Percentiles rank a stretch among this genome's conserved stretches.
phyloP scores from a whole-genome alignment of 176 grass and related monocot genomes.

The Avena sativa region DNA sequence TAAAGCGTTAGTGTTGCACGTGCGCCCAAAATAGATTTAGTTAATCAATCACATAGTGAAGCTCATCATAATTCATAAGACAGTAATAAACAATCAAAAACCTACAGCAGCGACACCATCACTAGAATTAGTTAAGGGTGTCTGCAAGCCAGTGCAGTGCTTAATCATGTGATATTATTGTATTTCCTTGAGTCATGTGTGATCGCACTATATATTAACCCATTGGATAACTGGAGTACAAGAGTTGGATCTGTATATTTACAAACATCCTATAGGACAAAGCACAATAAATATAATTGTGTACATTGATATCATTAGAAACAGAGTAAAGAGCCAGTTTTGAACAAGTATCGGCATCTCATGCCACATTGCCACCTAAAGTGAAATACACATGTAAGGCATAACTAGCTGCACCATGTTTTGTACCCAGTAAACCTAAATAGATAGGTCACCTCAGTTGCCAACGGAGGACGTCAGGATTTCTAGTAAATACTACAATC shows the following conservation, averaged over 20 bases:
- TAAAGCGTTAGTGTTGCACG: conserved; percentile 17
- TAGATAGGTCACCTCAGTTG: neutral
- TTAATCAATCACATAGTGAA: conserved; percentile 10
- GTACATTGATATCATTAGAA: neutral
- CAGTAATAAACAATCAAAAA: neutral
- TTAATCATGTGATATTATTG: conserved; percentile 12
- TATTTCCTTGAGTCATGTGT: conserved; percentile 13
- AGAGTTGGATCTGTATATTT: conserved; percentile 12
- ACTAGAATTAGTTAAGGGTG: conserved; percentile 29
- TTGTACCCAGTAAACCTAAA: conserved; percentile 16
- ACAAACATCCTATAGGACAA: conserved; percentile 3
- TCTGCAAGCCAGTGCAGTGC: neutral
- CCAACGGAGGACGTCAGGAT: conserved; percentile 18
- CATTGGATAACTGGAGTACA: conserved; percentile 5
- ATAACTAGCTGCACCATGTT: neutral
- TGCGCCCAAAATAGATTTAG: conserved; percentile 14
- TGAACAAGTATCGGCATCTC: neutral
- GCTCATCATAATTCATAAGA: neutral
- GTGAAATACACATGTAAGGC: neutral
- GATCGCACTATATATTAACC: neutral
- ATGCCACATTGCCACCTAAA: conserved; percentile 25
- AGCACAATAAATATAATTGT: conserved; percentile 12
- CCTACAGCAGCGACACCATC: conserved; percentile 9
- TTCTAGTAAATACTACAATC: conserved; percentile 24
- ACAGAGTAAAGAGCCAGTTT: conserved; percentile 15